A percentile compares a stretch with the other conserved stretches of the same genome.
Evolutionary conservation across 257 asterid genomes (phyloP).

Genomic region (Penstemon barbatus): DNA sequence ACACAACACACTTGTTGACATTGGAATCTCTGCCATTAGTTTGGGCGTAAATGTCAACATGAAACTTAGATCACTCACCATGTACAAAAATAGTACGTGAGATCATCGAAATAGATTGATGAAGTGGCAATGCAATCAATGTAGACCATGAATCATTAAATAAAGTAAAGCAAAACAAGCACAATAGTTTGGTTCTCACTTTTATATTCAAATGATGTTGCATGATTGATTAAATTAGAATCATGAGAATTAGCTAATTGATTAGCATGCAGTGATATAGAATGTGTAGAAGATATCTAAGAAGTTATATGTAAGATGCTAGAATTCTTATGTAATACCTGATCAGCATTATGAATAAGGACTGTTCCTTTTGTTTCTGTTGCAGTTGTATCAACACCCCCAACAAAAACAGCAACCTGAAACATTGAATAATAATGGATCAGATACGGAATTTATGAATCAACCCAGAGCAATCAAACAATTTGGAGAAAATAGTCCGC

Average conservation of each 20-base stretch:
- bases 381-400: too few relatives aligned
- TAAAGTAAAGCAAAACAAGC: not conserved
- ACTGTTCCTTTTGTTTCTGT: conserved; percentile 99
- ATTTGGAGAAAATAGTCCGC: too few relatives aligned
- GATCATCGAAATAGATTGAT: not conserved
- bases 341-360: conserved; percentile 89
- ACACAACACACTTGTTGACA: not conserved
- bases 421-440: too few relatives aligned
- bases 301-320: not conserved
- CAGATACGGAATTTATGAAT: too few relatives aligned
- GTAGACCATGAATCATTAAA: not conserved
- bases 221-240: conserved; percentile 2
- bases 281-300: conserved; percentile 3
- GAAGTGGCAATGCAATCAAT: not conserved
- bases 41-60: not conserved
- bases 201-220: not conserved
- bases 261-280: not conserved
- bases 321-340: conserved; percentile 47
- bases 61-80: not conserved
- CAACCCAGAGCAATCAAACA: too few relatives aligned
- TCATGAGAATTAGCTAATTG: not conserved
- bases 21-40: not conserved
- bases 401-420: too few relatives aligned
- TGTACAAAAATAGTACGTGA: not conserved
- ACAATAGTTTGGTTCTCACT: too few relatives aligned